phyloP scores from a whole-genome alignment of 768 basidiomycete species.

The Pholiota conissans region DNA sequence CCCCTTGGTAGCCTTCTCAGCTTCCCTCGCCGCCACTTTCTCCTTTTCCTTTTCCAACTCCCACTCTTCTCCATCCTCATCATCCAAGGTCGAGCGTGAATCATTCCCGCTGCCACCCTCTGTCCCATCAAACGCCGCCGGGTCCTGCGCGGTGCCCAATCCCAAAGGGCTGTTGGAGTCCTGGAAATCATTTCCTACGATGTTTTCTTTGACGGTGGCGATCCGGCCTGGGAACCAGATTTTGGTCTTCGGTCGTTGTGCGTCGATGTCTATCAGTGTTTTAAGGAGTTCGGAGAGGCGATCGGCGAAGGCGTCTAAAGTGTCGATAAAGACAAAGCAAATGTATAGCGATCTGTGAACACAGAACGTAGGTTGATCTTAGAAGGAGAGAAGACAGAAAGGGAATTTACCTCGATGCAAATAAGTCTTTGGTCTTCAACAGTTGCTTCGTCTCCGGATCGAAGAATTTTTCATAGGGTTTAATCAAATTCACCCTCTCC shows the following conservation, averaged over 20 bases:
- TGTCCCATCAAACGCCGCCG: conserved; percentile 27
- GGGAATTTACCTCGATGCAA: conserved; percentile 40
- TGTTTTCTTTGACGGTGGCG: conserved; percentile 34
- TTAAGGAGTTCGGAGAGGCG: conserved; percentile 31
- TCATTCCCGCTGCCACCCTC: conserved; percentile 5
- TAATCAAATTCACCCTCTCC: conserved; percentile 35
- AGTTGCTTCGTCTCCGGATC: conserved; percentile 34
- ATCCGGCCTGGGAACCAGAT: conserved; percentile 46
- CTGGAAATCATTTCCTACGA: conserved; percentile 29
- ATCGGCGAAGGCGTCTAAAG: conserved; percentile 40
- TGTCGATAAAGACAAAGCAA: conserved; percentile 45
- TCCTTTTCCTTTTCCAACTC: background rate
- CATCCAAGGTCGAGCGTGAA: conserved; percentile 6
- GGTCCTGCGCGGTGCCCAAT: conserved; percentile 38
- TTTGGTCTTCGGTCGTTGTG: conserved; percentile 32
- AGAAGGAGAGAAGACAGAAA: too few relatives aligned
- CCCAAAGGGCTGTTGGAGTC: conserved; percentile 28
- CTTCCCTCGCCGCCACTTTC: conserved; percentile 19
- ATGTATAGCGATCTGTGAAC: conserved; percentile 39
- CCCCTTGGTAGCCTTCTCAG: conserved; percentile 10
- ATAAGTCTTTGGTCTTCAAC: conserved; percentile 29
- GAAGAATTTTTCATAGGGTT: conserved; percentile 43
- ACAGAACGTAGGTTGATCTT: too few relatives aligned
- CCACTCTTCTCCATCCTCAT: conserved; percentile 8
- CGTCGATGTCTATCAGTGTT: conserved; percentile 34